Evolutionary conservation across 177 flowering plant species (phyloP).

Genomic region (Vitis hybrid): DNA sequence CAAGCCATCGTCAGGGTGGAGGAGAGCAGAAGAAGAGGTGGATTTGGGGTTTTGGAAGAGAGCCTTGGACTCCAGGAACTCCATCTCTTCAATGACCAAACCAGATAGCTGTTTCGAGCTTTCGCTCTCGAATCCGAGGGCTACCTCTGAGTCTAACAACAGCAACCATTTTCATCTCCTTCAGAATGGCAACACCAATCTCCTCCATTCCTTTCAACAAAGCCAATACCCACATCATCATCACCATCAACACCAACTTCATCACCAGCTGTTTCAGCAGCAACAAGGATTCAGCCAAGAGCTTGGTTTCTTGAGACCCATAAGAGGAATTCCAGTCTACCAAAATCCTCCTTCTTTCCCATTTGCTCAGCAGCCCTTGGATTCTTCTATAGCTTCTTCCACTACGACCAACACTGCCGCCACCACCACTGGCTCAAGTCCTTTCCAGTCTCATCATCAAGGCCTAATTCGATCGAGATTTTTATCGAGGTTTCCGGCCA

Average conservation of each 20-base stretch:
- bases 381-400: conserved; percentile 15
- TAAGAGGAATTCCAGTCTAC: conserved; percentile 87
- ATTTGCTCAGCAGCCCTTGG: conserved; percentile 16
- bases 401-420: conserved; percentile 10
- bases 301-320: conserved; percentile 63
- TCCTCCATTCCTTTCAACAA: conserved; percentile 31
- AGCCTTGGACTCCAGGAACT: conserved; percentile 50
- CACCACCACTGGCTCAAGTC: conserved; percentile 1
- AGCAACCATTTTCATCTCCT: conserved; percentile 24
- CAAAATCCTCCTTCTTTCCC: conserved; percentile 36
- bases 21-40: conserved; percentile 48
- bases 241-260: conserved; percentile 25
- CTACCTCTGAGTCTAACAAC: conserved; percentile 24
- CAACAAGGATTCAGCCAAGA: conserved; percentile 29
- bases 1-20: conserved; percentile 52
- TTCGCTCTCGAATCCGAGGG: conserved; percentile 51
- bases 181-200: conserved; percentile 21
- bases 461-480: conserved; percentile 71
- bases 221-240: conserved; percentile 26
- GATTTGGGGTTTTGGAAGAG: conserved; percentile 78
- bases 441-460: conserved; percentile 25
- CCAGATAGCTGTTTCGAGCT: conserved; percentile 38
- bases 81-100: conserved; percentile 31
- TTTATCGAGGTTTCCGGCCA: conserved; percentile 64
- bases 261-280: conserved; percentile 5